Conservation (phyloP, 2,329 filamentous ascomycete genomes). For the Colletotrichum sp. region DNA sequence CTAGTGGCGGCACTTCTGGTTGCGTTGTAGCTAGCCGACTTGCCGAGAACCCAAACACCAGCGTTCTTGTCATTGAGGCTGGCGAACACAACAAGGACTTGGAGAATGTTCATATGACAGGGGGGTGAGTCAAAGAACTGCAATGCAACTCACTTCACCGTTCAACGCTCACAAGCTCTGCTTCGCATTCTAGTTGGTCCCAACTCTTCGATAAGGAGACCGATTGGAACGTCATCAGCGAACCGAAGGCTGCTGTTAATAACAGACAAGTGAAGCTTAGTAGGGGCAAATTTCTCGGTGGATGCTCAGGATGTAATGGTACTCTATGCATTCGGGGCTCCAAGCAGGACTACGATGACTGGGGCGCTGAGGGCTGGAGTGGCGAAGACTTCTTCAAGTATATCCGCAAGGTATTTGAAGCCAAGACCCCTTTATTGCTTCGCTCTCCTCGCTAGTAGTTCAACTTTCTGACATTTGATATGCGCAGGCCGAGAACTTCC, state of each 20-base stretch:
- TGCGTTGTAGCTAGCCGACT: conserved; percentile 41
- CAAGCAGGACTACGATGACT: conserved; percentile 57
- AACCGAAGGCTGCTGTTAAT: conserved; percentile 41
- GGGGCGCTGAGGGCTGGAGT: conserved; percentile 58
- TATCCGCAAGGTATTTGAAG: conserved; percentile 52
- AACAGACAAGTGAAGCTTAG: conserved; percentile 50
- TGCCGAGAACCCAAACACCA: conserved; percentile 33
- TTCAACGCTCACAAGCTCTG: neutral
- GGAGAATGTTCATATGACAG: conserved; percentile 55
- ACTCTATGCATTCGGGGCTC: conserved; percentile 53
- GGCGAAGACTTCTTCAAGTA: conserved; percentile 61
- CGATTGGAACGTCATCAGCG: conserved; percentile 55
- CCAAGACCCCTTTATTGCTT: neutral
- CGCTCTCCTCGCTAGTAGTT: neutral
- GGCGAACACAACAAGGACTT: conserved; percentile 44
- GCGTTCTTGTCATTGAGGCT: conserved; percentile 40
- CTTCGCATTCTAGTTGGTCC: neutral
- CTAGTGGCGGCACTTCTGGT: conserved; percentile 37
- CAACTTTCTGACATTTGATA: neutral
- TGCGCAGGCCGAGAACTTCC: conserved; percentile 58
- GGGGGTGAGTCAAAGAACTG: conserved; percentile 48
- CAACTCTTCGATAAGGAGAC: conserved; percentile 42
- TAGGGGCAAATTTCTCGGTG: conserved; percentile 53
- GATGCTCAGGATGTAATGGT: conserved; percentile 53
- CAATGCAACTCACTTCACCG: conserved; percentile 21